phyloP scores from a whole-genome alignment of 2,329 filamentous ascomycete genomes.

The Gaeumannomyces tritici region DNA sequence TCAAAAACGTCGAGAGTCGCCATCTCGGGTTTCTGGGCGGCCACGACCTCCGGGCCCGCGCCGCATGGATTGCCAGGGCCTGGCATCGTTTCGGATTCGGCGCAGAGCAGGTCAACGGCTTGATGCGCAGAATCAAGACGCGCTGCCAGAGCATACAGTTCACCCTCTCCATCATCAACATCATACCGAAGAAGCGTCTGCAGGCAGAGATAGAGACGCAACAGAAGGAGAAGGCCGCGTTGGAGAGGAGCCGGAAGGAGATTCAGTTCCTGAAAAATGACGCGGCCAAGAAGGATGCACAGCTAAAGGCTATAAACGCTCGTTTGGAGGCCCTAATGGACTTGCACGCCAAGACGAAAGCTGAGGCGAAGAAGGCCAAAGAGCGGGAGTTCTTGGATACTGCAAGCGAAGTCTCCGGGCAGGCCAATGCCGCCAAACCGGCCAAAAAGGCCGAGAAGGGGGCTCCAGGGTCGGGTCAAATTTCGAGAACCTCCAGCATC shows the following conservation, averaged over 20 bases:
- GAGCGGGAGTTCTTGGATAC: background rate
- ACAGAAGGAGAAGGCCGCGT: background rate
- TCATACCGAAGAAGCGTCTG: background rate
- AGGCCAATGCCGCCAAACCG: background rate
- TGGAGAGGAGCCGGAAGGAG: background rate
- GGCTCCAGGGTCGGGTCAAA: background rate
- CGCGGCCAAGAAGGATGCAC: conserved; percentile 1
- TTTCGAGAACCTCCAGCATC: background rate
- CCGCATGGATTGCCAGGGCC: background rate
- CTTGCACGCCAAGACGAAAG: background rate
- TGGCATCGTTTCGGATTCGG: background rate
- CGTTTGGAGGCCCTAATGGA: background rate
- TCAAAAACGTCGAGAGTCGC: background rate
- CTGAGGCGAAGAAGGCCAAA: background rate
- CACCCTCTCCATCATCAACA: background rate
- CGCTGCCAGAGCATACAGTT: background rate
- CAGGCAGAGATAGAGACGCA: background rate
- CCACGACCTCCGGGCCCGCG: background rate
- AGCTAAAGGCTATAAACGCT: background rate
- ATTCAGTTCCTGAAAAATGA: background rate
- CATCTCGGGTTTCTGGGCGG: background rate
- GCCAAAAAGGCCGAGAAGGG: background rate
- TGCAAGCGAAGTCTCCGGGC: background rate
- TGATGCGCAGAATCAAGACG: background rate
- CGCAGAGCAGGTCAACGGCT: background rate